Evolutionary conservation across 2,329 filamentous ascomycete species (phyloP), one percentile per base, ranked within the genome.

Genomic region (Knoxdaviesia proteae): DNA sequence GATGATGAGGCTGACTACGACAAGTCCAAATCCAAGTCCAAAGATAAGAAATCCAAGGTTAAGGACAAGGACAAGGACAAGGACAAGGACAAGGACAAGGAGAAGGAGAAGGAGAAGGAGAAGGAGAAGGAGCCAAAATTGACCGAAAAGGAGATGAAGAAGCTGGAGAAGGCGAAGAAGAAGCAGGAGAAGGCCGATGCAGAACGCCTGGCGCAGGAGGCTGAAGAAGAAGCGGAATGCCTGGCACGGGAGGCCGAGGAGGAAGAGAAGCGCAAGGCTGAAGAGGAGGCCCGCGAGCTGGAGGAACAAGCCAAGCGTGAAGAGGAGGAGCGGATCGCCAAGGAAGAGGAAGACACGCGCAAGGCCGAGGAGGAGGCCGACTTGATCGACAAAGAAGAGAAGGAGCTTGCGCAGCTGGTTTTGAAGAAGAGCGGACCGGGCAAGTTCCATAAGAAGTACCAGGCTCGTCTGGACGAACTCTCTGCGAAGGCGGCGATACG

Each of bases 301-400:
- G 42, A 42, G 31, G 8, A 38, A 29, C 20, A 38, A 8, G 36
- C 20, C 9, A 6, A 9, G 20, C n/a, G 20, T 7, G 31, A 38
- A 30, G 36, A 30, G 31, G 36, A 38, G 9, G 36, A 38, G 11
- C 20, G 20, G 11, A 11, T 11, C 5, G 20, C 31, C 5, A 6
- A 38, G 31, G 36, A 38, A 30, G 36, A 38, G 31, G 36, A 38
- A 38, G 54, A 49, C 32, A 56, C 52, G 34, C 53, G 54, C 39
- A 56, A 53, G 29, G 60, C 55, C 38, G 54, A 54, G 9, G 53
- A 55, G 36, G 59, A 53, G 11, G 56, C 49, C 6, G 59, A 59
- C 36, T 59, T 59, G 11, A 59, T 57, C n/a, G 49, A 52, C 10
- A 52, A 56, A 49, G 56, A 60, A 32, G 53, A 56, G 40, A 53